Percentiles rank a stretch among this genome's conserved stretches.
These are phyloP conservation scores for Conoideocrella luteorostrata DNA, from an alignment of 2,329 filamentous ascomycete species.

Conservation along the genomic window DNA sequence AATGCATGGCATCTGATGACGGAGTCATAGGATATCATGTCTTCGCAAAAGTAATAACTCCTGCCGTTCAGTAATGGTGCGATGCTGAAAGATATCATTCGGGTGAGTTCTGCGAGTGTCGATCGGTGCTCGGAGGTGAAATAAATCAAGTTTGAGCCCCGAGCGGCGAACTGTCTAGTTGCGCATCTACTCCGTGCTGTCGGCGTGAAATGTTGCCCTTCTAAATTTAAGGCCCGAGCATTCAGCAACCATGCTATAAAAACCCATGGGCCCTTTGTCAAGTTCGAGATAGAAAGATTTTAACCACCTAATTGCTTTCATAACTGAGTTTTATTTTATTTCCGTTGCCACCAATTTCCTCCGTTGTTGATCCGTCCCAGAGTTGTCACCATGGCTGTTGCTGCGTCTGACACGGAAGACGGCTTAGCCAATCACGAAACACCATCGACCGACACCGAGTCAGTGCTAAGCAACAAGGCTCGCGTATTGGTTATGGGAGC, in stretches of 20 bases:
- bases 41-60: no score
- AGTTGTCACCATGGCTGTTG: not conserved
- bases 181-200: not conserved
- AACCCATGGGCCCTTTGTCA: no score
- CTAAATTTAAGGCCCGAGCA: no score
- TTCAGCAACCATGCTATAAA: no score
- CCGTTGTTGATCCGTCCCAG: not conserved
- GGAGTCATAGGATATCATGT: no score
- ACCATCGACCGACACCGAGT: not conserved
- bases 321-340: no score
- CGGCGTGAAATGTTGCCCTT: not conserved
- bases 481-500: not conserved
- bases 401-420: not conserved
- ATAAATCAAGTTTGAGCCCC: conserved; percentile 4
- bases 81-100: not conserved
- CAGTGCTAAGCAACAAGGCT: not conserved
- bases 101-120: not conserved
- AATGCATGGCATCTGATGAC: not conserved
- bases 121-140: conserved; percentile 8
- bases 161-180: not conserved
- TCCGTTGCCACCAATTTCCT: no score
- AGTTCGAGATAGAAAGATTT: no score
- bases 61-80: not conserved
- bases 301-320: no score
- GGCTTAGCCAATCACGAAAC: not conserved